Evolutionary conservation across 371 early-diverging fungal species (phyloP).

Genomic region (Mortierella sp.): DNA sequence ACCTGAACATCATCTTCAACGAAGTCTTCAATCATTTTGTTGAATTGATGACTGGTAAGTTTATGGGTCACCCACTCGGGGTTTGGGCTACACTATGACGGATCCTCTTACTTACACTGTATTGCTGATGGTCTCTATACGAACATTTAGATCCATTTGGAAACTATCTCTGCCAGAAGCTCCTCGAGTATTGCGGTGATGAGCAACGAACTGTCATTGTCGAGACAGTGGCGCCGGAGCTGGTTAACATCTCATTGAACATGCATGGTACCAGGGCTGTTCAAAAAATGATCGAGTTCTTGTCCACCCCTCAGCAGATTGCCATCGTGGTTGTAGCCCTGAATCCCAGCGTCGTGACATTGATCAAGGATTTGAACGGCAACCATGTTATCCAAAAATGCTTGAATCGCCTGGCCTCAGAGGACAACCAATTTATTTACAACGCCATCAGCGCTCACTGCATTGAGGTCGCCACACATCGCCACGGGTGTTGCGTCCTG

Average conservation of each 20-base stretch:
- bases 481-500: slow-evolving; percentile 98
- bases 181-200: slow-evolving; percentile 83
- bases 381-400: slow-evolving; percentile 99
- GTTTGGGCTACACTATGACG: too few species aligned
- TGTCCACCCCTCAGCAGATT: slow-evolving; percentile 75
- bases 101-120: too few species aligned
- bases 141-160: slow-evolving; percentile 82
- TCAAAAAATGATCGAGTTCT: slow-evolving; percentile 92
- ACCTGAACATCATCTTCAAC: slow-evolving; percentile 71
- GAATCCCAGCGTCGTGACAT: slow-evolving; percentile 77
- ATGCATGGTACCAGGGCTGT: slow-evolving; percentile 98
- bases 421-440: slow-evolving; percentile 89
- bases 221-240: slow-evolving; percentile 73
- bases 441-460: slow-evolving; percentile 89
- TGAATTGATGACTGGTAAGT: slow-evolving; percentile 82
- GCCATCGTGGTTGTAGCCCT: slow-evolving; percentile 77
- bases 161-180: slow-evolving; percentile 91
- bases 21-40: slow-evolving; percentile 81
- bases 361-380: slow-evolving; percentile 97
- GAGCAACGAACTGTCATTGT: slow-evolving; percentile 79
- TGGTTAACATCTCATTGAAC: slow-evolving; percentile 86
- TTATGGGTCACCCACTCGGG: too few species aligned
- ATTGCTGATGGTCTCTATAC: too few species aligned
- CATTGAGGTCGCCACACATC: slow-evolving; percentile 90
- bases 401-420: slow-evolving; percentile 76